Percentiles rank a stretch among this genome's conserved stretches.
These are phyloP conservation scores for Rosa lucieae DNA, from an alignment of 306 rosid species.

Conservation along the genomic window DNA sequence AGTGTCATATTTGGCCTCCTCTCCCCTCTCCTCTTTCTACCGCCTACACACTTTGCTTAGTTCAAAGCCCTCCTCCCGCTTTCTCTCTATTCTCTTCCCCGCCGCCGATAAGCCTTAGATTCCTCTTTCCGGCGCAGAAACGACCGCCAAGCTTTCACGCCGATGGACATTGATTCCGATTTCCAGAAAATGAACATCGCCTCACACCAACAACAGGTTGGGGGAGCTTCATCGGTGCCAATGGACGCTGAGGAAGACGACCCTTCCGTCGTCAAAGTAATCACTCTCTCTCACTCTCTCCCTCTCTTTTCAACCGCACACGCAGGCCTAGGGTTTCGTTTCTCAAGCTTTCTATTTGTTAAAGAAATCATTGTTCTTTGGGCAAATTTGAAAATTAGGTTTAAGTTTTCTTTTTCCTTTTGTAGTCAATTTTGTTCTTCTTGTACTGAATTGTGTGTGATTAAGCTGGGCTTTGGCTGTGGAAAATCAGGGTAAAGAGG, in stretches of 20 bases:
- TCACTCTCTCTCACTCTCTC: background rate
- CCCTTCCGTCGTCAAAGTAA: conserved; percentile 44
- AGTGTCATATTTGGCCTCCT: background rate
- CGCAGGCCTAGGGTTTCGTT: background rate
- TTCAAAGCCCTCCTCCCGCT: background rate
- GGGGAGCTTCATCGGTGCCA: conserved; percentile 31
- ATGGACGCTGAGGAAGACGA: conserved; percentile 44
- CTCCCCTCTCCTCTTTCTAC: background rate
- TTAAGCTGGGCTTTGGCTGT: conserved; percentile 19
- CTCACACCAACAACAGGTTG: conserved; percentile 19
- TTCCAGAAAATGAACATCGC: conserved; percentile 18
- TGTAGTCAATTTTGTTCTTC: background rate
- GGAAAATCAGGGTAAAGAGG: conserved; percentile 51
- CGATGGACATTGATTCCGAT: conserved; percentile 57
- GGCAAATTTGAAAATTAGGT: background rate
- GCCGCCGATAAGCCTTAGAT: background rate
- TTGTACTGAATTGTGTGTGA: background rate
- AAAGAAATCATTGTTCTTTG: background rate
- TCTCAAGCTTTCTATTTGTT: background rate
- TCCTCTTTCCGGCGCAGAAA: background rate
- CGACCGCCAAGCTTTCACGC: background rate
- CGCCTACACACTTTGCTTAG: background rate
- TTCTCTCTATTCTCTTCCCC: background rate
- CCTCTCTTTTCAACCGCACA: background rate
- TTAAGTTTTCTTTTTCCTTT: background rate